Evolutionary conservation across 345 rosid species (phyloP).

Genomic region (Aurinia saxatilis): DNA sequence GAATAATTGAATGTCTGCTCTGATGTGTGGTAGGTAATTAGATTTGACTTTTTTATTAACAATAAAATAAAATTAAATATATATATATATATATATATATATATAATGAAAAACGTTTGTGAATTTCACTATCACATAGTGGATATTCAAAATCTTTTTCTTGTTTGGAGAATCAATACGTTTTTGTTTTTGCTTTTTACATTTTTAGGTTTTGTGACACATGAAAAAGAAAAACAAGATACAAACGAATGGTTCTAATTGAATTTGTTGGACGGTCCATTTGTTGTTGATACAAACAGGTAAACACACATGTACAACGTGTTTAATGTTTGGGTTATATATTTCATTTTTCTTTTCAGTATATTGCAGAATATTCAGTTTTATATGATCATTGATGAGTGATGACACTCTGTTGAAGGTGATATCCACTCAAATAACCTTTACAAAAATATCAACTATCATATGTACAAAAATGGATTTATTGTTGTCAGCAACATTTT

Average conservation of each 20-base stretch:
- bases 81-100: too few relatives aligned
- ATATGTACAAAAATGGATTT: background rate
- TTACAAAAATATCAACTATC: background rate
- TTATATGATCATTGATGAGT: background rate
- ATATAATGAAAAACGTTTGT: background rate
- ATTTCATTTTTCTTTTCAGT: background rate
- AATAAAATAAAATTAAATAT: background rate
- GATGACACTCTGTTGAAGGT: conserved; percentile 7
- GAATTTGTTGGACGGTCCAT: conserved; percentile 28
- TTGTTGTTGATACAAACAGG: conserved; percentile 14
- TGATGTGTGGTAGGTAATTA: too few relatives aligned
- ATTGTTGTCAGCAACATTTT: too few relatives aligned
- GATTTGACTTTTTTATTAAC: background rate
- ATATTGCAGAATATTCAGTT: background rate
- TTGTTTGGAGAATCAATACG: background rate
- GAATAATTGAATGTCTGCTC: too few relatives aligned
- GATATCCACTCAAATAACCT: background rate
- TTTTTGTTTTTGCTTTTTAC: background rate
- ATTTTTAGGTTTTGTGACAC: conserved; percentile 2
- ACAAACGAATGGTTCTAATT: conserved; percentile 7
- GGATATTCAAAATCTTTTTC: conserved; percentile 9
- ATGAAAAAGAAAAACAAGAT: background rate
- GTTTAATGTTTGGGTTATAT: background rate
- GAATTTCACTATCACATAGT: conserved; percentile 8
- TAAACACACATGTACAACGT: conserved; percentile 17